phyloP scores from a whole-genome alignment of 768 basidiomycete genomes.

The Termitomyces sp. region DNA sequence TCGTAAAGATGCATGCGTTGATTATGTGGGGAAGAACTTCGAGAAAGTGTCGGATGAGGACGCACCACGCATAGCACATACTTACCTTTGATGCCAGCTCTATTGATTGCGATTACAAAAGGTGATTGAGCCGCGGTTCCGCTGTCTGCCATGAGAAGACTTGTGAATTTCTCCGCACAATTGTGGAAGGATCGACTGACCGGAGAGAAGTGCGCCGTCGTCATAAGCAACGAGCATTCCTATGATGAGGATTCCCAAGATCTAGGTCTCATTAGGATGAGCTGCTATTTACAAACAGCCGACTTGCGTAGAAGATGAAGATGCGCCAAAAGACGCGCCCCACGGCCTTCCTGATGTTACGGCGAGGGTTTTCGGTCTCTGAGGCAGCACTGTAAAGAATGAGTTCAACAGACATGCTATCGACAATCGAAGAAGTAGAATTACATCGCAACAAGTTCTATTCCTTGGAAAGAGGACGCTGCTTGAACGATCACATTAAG shows the following conservation, averaged over 20 bases:
- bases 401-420: not conserved
- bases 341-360: conserved; percentile 75
- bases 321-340: conserved; percentile 79
- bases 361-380: conserved; percentile 73
- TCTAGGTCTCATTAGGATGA: conserved; percentile 24
- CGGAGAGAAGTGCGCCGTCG: conserved; percentile 45
- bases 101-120: conserved; percentile 77
- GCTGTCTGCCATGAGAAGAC: conserved; percentile 19
- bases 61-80: not conserved
- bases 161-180: not conserved
- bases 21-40: conserved; percentile 60
- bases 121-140: conserved; percentile 76
- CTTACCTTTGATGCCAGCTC: conserved; percentile 63
- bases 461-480: conserved; percentile 74
- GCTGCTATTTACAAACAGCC: too few relatives aligned
- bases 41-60: not conserved
- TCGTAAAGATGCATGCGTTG: conserved; percentile 68
- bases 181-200: conserved; percentile 11
- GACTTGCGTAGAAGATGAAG: conserved; percentile 64
- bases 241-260: conserved; percentile 66
- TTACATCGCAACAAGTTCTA: conserved; percentile 71
- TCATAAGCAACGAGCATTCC: conserved; percentile 77
- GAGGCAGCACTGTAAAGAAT: conserved; percentile 52
- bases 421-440: not conserved
- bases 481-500: conserved; percentile 43